phyloP scores from a whole-genome alignment of 495 filamentous ascomycete species.

The Penicillium soppii region DNA sequence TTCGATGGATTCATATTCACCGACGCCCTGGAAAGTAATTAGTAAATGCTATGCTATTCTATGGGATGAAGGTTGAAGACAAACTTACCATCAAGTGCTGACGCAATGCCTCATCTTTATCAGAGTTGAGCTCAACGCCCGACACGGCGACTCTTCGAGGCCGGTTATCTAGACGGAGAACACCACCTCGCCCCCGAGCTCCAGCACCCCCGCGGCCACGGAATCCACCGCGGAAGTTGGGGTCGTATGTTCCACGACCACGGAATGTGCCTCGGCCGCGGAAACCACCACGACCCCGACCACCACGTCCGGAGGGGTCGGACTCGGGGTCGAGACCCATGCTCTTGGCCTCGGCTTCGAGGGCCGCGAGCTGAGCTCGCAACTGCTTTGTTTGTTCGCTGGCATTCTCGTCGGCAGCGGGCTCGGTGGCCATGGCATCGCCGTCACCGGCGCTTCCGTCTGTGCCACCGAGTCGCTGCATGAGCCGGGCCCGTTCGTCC shows the following conservation, averaged over 20 bases:
- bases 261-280: slow-evolving; percentile 52
- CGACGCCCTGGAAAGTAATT: slow-evolving; percentile 59
- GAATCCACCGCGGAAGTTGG: slow-evolving; percentile 13
- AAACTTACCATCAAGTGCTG: slow-evolving; percentile 80
- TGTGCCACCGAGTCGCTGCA: slow-evolving; percentile 59
- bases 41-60: slow-evolving; percentile 20
- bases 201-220: slow-evolving; percentile 40
- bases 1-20: slow-evolving; percentile 79
- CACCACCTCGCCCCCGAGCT: slow-evolving; percentile 43
- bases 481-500: slow-evolving; percentile 71
- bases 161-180: slow-evolving; percentile 83
- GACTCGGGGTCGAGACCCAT: slow-evolving; percentile 68
- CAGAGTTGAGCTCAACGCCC: slow-evolving; percentile 65
- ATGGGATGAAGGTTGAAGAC: not conserved
- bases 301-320: slow-evolving; percentile 35
- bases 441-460: slow-evolving; percentile 16
- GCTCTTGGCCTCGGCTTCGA: slow-evolving; percentile 82
- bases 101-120: slow-evolving; percentile 79
- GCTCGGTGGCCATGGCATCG: slow-evolving; percentile 13
- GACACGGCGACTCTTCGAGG: slow-evolving; percentile 73
- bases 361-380: slow-evolving; percentile 72
- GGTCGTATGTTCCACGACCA: slow-evolving; percentile 53
- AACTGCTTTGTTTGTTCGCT: slow-evolving; percentile 64
- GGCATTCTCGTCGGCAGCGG: slow-evolving; percentile 47
- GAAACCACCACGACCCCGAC: too few species aligned